These are phyloP conservation scores for Juncus inflexus DNA, from an alignment of 176 grass and related monocot species.

Conservation along the genomic window DNA sequence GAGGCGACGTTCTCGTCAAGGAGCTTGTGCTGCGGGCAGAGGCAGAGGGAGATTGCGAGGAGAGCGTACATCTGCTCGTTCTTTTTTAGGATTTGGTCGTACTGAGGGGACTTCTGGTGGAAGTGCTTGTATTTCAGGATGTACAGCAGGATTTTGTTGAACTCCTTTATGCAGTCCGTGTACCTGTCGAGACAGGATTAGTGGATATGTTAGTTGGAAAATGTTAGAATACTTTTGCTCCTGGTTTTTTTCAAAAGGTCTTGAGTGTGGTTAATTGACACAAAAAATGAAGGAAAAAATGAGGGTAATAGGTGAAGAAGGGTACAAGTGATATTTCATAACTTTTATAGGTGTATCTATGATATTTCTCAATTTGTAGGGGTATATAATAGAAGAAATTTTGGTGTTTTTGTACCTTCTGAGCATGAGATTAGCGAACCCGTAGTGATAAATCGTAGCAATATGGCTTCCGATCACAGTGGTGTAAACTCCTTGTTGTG, in stretches of 20 bases:
- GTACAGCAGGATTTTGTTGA: slow-evolving; percentile 96
- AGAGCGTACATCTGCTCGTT: slow-evolving; percentile 99
- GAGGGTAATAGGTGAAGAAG: too few species aligned
- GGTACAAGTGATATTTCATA: slow-evolving; percentile 2
- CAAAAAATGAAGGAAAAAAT: too few species aligned
- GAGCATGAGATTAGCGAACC: slow-evolving; percentile 87
- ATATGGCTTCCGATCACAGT: slow-evolving; percentile 95
- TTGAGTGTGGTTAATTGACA: too few species aligned
- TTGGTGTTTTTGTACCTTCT: slow-evolving; percentile 45
- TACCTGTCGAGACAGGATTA: slow-evolving; percentile 31
- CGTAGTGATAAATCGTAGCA: slow-evolving; percentile 94
- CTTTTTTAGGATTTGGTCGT: slow-evolving; percentile 97
- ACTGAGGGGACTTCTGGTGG: slow-evolving; percentile 93
- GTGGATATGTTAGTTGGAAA: too few species aligned
- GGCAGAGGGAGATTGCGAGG: slow-evolving; percentile 79
- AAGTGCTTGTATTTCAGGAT: slow-evolving; percentile 96
- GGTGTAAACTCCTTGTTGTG: slow-evolving; percentile 95
- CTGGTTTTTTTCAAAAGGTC: too few species aligned
- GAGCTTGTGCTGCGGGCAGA: slow-evolving; percentile 81
- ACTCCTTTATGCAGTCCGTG: slow-evolving; percentile 76
- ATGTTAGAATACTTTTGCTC: too few species aligned
- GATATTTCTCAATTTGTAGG: too few species aligned
- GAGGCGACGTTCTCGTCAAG: slow-evolving; percentile 87
- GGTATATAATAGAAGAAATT: not conserved
- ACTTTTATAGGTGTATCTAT: slow-evolving; percentile 6